A percentile compares a stretch with the other conserved stretches of the same genome.
These are phyloP conservation scores for Torulaspora franciscae DNA, from an alignment of 805 yeast species.

Conservation along the genomic window DNA sequence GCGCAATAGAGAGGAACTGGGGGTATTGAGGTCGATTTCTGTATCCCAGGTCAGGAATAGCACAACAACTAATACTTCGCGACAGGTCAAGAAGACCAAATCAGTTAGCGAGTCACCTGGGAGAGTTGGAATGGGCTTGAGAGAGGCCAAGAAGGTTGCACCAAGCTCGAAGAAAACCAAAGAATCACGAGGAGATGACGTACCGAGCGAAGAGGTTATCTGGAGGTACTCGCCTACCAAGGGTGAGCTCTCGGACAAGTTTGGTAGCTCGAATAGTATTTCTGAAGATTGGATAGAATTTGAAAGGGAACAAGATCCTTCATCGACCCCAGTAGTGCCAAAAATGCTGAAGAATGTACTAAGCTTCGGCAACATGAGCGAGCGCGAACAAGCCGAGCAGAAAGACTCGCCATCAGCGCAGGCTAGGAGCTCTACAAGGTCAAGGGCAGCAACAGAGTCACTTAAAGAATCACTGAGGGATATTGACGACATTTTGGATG, in stretches of 20 bases:
- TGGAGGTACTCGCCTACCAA: slow-evolving; percentile 32
- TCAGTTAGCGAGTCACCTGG: slow-evolving; percentile 1
- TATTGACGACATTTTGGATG: slow-evolving; percentile 32
- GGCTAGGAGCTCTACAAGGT: slow-evolving; percentile 8
- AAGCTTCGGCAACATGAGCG: slow-evolving; percentile 25
- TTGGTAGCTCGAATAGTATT: slow-evolving; percentile 17
- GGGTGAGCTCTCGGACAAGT: slow-evolving; percentile 15
- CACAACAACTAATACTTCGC: slow-evolving; percentile 4
- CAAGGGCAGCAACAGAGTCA: slow-evolving; percentile 7
- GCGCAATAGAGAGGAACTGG: slow-evolving; percentile 9
- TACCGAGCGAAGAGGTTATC: slow-evolving; percentile 29
- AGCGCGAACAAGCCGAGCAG: slow-evolving; percentile 7
- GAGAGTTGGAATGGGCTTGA: not conserved
- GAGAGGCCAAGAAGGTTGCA: not conserved
- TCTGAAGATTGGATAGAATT: slow-evolving; percentile 15
- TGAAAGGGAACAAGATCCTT: slow-evolving; percentile 19
- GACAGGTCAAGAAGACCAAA: slow-evolving; percentile 5
- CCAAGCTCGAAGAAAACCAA: not conserved
- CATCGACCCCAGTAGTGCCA: slow-evolving; percentile 33
- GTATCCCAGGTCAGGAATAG: slow-evolving; percentile 31
- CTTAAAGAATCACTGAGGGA: slow-evolving; percentile 22
- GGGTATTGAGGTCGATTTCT: slow-evolving; percentile 28
- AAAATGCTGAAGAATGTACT: slow-evolving; percentile 26
- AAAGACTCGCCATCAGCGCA: slow-evolving; percentile 8
- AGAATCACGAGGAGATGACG: slow-evolving; percentile 2